These are phyloP conservation scores for Hericium erinaceus DNA, from an alignment of 768 basidiomycete genomes.

Conservation along the genomic window DNA sequence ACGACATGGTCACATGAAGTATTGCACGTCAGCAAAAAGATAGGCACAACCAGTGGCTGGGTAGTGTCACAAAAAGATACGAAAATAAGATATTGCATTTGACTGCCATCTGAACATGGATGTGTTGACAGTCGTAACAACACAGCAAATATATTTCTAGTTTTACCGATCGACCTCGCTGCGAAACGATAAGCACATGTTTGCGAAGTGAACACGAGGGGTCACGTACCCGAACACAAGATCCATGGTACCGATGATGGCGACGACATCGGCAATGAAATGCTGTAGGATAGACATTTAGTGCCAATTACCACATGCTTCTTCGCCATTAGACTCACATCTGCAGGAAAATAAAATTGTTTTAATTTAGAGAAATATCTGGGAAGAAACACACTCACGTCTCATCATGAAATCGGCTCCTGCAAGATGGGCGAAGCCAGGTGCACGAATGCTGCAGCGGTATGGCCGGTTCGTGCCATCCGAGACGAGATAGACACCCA, in stretches of 20 bases:
- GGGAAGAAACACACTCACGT: slow-evolving; percentile 39
- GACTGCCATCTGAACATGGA: too few relatives aligned
- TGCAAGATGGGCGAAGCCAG: slow-evolving; percentile 92
- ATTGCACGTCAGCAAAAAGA: too few relatives aligned
- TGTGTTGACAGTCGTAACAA: too few relatives aligned
- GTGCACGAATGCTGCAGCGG: slow-evolving; percentile 93
- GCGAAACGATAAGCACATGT: slow-evolving; percentile 5
- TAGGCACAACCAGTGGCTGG: too few relatives aligned
- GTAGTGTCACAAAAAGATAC: too few relatives aligned
- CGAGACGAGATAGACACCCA: slow-evolving; percentile 98
- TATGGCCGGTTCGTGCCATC: slow-evolving; percentile 96
- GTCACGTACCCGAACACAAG: slow-evolving; percentile 84
- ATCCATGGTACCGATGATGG: slow-evolving; percentile 98
- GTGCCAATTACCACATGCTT: slow-evolving; percentile 7
- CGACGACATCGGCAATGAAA: slow-evolving; percentile 89
- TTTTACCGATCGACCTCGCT: slow-evolving; percentile 38
- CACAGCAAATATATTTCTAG: neutral
- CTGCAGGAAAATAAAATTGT: slow-evolving; percentile 15
- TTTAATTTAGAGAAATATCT: neutral
- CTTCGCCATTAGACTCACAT: slow-evolving; percentile 22
- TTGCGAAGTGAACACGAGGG: neutral
- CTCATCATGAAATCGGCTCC: slow-evolving; percentile 98
- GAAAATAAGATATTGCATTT: too few relatives aligned
- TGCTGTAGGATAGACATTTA: slow-evolving; percentile 37
- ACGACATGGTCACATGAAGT: too few relatives aligned